A percentile compares a stretch with the other conserved stretches of the same genome.
Evolutionary conservation across 2,329 filamentous ascomycete genomes (phyloP).

Genomic region (Trichophyton verrucosum): DNA sequence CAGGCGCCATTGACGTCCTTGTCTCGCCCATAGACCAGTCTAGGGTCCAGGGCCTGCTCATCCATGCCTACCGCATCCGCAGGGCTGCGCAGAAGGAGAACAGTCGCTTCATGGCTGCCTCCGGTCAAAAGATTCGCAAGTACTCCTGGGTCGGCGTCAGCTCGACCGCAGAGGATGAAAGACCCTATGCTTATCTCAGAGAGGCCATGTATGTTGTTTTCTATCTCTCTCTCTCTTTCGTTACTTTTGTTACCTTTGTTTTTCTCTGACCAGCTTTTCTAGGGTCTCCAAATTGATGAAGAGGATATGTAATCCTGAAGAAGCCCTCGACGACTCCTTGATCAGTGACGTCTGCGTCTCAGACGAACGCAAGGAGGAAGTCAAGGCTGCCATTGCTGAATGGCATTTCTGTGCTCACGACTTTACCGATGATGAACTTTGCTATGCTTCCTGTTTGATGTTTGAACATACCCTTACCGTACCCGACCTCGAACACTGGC

Average conservation of each 20-base stretch:
- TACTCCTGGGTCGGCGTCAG: slow-evolving; percentile 69
- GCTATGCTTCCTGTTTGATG: slow-evolving; percentile 76
- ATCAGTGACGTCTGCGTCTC: slow-evolving; percentile 55
- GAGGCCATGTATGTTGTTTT: slow-evolving; percentile 57
- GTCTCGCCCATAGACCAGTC: slow-evolving; percentile 64
- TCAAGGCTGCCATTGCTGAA: slow-evolving; percentile 57
- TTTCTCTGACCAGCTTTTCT: slow-evolving; percentile 8
- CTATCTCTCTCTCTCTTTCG: slow-evolving; percentile 7
- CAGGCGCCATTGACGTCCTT: slow-evolving; percentile 76
- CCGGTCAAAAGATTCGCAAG: slow-evolving; percentile 63
- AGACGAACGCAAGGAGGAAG: slow-evolving; percentile 49
- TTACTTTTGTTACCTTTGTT: neutral
- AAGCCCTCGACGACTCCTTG: slow-evolving; percentile 48
- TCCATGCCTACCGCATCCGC: slow-evolving; percentile 72
- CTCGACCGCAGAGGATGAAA: slow-evolving; percentile 54
- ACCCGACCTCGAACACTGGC: slow-evolving; percentile 70
- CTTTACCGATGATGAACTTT: slow-evolving; percentile 78
- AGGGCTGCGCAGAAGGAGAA: slow-evolving; percentile 64
- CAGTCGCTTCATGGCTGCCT: slow-evolving; percentile 47
- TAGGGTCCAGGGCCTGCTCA: slow-evolving; percentile 60
- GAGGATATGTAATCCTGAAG: slow-evolving; percentile 66
- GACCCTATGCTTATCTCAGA: slow-evolving; percentile 77
- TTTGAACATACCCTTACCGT: slow-evolving; percentile 75
- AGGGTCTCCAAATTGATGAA: slow-evolving; percentile 75
- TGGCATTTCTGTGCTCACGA: slow-evolving; percentile 89